Evolutionary conservation across 2,329 filamentous ascomycete genomes (phyloP), one percentile per base, ranked within the genome.

Genomic region (Cladosporium sp.): DNA sequence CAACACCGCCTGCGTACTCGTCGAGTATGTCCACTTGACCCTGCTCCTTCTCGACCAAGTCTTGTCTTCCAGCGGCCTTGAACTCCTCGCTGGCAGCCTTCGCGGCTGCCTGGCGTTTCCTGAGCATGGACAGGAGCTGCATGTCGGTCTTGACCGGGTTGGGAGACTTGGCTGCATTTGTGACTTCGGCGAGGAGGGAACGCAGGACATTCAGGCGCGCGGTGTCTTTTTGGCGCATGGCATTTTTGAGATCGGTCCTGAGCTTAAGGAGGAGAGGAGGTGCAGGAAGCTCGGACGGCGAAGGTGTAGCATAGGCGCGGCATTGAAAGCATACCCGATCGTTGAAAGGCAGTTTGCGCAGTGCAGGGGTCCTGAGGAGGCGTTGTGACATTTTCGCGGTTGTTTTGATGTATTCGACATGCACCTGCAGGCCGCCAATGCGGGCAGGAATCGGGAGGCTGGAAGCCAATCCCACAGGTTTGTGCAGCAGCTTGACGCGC

Each of bases 161-260:
- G 37, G 77, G 65, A 11, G 86, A 89, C 71, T 91, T 91, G 66
- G 83, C 85, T 33, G 85, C 83, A 69, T 90, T 91, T 61, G 84
- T 83, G 56, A 86, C 82, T 57, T 85, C 80, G 32, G 85, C 77
- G 58, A 91, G 77, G 56, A 91, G 72, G 38, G 77, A 69, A 59
- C 87, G 85, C 45, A 92, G 77, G 35, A 88, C 86, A 37, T 79
- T 73, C 22, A 91, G 80, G 2, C 85, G 82, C 22, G 80, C 73
- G 22, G 70, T 74, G 62, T 77, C 72, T 62, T 76, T 76, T n/a
- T 69, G 61, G 54, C 71, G 70, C 68, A 77, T 72, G 32, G 75
- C 73, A 4, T 61, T 69, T 57, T 77, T 77, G 40, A 77, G 69
- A 55, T 77, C 74, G 11, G 63, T 58, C 32, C 74, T 68, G 46